Percentiles rank a stretch among this genome's conserved stretches.
Conservation (phyloP, 371 early-diverging fungal genomes). For the Dinochytrium kinnereticum region DNA sequence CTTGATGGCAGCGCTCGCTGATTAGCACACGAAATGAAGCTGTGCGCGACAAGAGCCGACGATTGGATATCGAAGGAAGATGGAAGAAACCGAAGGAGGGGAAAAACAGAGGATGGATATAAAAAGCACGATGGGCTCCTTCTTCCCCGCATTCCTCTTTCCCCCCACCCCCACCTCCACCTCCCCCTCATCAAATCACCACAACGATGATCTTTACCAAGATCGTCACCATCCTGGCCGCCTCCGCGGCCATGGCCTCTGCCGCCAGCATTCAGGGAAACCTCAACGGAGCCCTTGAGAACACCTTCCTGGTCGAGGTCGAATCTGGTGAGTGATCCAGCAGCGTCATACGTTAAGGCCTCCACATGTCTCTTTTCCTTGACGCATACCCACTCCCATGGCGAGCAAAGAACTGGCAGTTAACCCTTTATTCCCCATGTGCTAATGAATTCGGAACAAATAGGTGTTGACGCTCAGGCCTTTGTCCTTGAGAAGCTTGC, state of each 20-base stretch:
- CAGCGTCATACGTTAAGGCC: not conserved
- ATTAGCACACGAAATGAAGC: too few species aligned
- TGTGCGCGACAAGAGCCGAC: too few species aligned
- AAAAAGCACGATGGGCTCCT: too few species aligned
- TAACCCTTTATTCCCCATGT: too few species aligned
- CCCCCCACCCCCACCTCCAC: not conserved
- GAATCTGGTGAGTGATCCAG: not conserved
- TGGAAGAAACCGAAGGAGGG: too few species aligned
- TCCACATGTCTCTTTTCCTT: not conserved
- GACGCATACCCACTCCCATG: not conserved
- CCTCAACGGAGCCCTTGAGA: not conserved
- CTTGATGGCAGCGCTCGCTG: too few species aligned
- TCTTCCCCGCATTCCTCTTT: not conserved
- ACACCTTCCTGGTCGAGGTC: not conserved
- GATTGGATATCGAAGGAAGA: too few species aligned
- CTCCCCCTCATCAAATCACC: not conserved
- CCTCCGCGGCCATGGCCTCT: not conserved
- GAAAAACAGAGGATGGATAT: too few species aligned
- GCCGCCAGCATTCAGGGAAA: not conserved
- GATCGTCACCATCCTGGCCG: not conserved
- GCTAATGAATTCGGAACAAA: too few species aligned
- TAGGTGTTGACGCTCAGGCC: not conserved
- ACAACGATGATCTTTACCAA: too few species aligned
- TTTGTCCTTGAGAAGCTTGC: not conserved
- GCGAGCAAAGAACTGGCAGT: too few species aligned